Base-by-base conservation (phyloP, 768 basidiomycete genomes). In the Suillus ampliporus region DNA sequence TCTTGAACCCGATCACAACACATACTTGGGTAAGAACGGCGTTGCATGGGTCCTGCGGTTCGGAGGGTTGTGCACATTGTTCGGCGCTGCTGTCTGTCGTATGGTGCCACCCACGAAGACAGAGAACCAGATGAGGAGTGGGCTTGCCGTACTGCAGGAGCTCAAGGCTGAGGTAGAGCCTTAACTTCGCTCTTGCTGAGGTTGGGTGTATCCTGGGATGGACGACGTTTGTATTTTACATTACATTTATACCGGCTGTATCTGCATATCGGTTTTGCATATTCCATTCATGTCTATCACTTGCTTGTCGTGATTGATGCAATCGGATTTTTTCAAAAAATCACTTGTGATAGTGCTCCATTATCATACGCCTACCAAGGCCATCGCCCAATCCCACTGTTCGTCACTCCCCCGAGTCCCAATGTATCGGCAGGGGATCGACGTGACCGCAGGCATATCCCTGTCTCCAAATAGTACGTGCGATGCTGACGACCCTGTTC, bases 21-120 rank as follows among this genome's bases (percentile, higher is more conserved):
- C 86, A 14, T 93, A 91, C 74, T 82, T 84, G 62, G 92, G 91
- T 37, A 95, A 94, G 80, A 89, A 88, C 59, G 96, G 96, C 38
- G 94, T 97, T 34, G 93, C 90, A 3, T 97, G 95, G 95, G 92
- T 97, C 7, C 77, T 98, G 61, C 88, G 95, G 19, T 97, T 97
- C 69, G 96, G 96, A 54, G 96, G 95, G 41, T 71, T 94, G 10
- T 94, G 92, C 73, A 88, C 95, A 0, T 76, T 97, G 62, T 79
- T 85, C 40, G 95, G 93, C 35, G 95, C 95, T 5, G 66, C 86
- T 4, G 83, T 92, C 67, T 89, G 91, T 35, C 88, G 92, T 53
- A 87, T 83, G 79, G 93, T 97, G 0, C 88, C 96, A 15, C 93
- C 89, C 0, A 98, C 96, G 23, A 90, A 88, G 54, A 93, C 95